A percentile compares a stretch with the other conserved stretches of the same genome.
These are phyloP conservation scores for Lyophyllum shimeji DNA, from an alignment of 768 basidiomycete genomes.

Conservation along the genomic window DNA sequence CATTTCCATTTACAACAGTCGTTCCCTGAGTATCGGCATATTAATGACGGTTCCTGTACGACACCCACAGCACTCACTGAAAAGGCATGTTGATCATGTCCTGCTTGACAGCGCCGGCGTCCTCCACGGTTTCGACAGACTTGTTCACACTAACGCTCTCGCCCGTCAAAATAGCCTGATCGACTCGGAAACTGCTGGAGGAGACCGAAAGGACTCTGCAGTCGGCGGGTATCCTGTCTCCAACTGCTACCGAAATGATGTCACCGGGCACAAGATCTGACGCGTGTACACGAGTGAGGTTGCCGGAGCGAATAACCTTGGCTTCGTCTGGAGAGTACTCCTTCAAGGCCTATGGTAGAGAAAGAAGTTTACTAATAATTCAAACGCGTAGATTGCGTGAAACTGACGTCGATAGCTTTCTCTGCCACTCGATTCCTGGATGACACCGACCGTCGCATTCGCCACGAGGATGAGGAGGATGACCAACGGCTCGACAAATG, in stretches of 20 bases:
- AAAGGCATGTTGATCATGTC: slow-evolving; percentile 97
- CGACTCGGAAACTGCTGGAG: slow-evolving; percentile 91
- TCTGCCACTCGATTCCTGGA: slow-evolving; percentile 97
- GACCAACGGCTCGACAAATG: slow-evolving; percentile 94
- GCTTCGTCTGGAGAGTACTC: slow-evolving; percentile 98
- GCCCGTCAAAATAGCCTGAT: slow-evolving; percentile 96
- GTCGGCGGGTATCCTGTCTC: slow-evolving; percentile 95
- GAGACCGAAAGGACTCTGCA: slow-evolving; percentile 86
- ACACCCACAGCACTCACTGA: slow-evolving; percentile 50
- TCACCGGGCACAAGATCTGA: slow-evolving; percentile 94
- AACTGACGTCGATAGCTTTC: slow-evolving; percentile 92
- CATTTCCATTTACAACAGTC: slow-evolving; percentile 92
- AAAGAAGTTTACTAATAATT: slow-evolving; percentile 6
- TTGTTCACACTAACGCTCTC: slow-evolving; percentile 92
- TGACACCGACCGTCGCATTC: slow-evolving; percentile 96
- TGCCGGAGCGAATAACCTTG: slow-evolving; percentile 78
- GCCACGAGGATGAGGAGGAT: slow-evolving; percentile 95
- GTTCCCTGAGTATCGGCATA: slow-evolving; percentile 64
- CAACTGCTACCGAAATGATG: slow-evolving; percentile 86
- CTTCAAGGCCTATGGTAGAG: slow-evolving; percentile 73
- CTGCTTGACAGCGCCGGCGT: slow-evolving; percentile 87
- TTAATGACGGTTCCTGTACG: not conserved
- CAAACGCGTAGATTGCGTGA: slow-evolving; percentile 8
- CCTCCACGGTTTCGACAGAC: slow-evolving; percentile 62
- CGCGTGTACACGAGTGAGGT: slow-evolving; percentile 73